phyloP scores from a whole-genome alignment of 2,329 filamentous ascomycete genomes.

The Aspergillus fijiensis region DNA sequence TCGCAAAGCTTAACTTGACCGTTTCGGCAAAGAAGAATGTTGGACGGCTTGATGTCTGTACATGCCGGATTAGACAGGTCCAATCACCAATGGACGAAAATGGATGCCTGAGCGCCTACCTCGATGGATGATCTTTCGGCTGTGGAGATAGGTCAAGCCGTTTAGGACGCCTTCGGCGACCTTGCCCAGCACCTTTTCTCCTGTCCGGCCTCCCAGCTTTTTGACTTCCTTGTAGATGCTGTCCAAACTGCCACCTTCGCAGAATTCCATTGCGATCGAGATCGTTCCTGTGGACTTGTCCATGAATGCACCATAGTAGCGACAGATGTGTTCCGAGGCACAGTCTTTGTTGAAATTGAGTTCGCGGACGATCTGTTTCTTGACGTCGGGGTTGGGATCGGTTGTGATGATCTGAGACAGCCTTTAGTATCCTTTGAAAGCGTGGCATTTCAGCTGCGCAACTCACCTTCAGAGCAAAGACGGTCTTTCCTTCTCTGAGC shows the following conservation, averaged over 20 bases:
- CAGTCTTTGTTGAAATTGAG: slow-evolving; percentile 98
- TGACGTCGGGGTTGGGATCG: slow-evolving; percentile 94
- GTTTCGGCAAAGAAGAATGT: slow-evolving; percentile 87
- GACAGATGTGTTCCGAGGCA: slow-evolving; percentile 92
- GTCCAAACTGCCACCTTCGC: slow-evolving; percentile 92
- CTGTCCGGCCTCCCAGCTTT: slow-evolving; percentile 87
- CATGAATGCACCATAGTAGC: slow-evolving; percentile 95
- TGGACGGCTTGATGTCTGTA: slow-evolving; percentile 91
- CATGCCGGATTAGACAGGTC: neutral
- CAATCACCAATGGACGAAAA: neutral
- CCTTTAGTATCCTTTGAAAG: slow-evolving; percentile 14
- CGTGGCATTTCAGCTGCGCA: neutral
- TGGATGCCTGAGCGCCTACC: slow-evolving; percentile 34
- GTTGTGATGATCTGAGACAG: slow-evolving; percentile 83
- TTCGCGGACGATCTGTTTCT: slow-evolving; percentile 96
- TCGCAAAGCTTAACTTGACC: slow-evolving; percentile 97
- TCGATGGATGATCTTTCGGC: slow-evolving; percentile 94
- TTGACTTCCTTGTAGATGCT: slow-evolving; percentile 98
- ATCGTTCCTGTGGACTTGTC: slow-evolving; percentile 96
- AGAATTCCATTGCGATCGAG: slow-evolving; percentile 98
- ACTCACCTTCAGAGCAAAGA: slow-evolving; percentile 90
- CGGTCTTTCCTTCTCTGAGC: slow-evolving; percentile 85
- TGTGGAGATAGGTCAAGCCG: slow-evolving; percentile 91
- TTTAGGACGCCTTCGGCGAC: slow-evolving; percentile 92
- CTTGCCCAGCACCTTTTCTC: slow-evolving; percentile 96